A percentile compares a stretch with the other conserved stretches of the same genome.
Evolutionary conservation across 805 yeast species (phyloP).

Genomic region (Metschnikowia bowlesiae): DNA sequence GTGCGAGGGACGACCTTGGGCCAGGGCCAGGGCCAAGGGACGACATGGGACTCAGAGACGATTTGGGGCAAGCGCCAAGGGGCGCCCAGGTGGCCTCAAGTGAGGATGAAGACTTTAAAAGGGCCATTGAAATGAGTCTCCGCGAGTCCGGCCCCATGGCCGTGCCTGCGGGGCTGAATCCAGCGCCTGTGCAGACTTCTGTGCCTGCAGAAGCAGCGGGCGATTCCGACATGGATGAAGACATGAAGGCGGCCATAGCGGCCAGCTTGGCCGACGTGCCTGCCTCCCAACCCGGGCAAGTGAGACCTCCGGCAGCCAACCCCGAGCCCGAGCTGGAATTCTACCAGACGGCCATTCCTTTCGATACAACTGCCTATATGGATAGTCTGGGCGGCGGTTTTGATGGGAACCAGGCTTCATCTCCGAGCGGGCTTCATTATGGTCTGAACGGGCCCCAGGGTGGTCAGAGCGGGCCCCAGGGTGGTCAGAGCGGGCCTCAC

Average conservation of each 20-base stretch:
- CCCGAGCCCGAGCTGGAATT: constrained; percentile 24
- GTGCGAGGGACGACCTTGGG: constrained; percentile 13
- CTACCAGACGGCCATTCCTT: constrained; percentile 15
- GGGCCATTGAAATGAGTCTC: constrained; percentile 76
- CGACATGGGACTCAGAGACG: too few species aligned
- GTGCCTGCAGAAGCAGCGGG: neutral
- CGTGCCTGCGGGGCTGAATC: too few species aligned
- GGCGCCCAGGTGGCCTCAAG: constrained; percentile 20
- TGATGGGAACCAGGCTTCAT: too few species aligned
- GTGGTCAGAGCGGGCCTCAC: too few species aligned
- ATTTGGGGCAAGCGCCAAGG: too few species aligned
- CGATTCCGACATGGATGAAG: constrained; percentile 74
- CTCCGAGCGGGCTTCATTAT: too few species aligned
- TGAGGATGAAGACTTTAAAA: constrained; percentile 72
- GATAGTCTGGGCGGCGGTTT: neutral
- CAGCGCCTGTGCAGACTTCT: neutral
- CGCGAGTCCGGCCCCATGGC: constrained; percentile 41
- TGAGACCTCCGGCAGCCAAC: neutral
- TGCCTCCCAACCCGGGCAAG: neutral
- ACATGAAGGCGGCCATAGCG: constrained; percentile 89
- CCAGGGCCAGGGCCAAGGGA: neutral
- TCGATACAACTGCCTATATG: constrained; percentile 10
- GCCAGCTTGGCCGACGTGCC: constrained; percentile 69
- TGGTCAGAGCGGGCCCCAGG: too few species aligned
- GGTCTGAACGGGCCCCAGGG: too few species aligned